Percentiles rank a stretch among this genome's conserved stretches.
Evolutionary conservation across 2,329 filamentous ascomycete species (phyloP).

Genomic region (Aspergillus persii): DNA sequence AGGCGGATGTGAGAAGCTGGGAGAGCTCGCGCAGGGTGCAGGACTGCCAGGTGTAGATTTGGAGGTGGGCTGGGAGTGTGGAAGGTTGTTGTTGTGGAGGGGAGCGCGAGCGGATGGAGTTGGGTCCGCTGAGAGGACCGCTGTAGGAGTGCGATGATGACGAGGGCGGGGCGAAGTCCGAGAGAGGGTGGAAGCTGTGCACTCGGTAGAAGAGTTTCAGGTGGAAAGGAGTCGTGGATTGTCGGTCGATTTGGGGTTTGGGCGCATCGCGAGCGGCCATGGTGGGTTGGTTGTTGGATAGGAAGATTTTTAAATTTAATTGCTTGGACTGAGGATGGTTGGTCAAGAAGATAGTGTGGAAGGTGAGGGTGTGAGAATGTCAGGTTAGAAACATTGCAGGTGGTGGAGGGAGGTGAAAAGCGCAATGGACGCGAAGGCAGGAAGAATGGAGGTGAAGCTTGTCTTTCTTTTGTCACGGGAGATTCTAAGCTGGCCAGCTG

Average conservation of each 20-base stretch:
- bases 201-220: constrained; percentile 80
- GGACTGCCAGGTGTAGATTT: constrained; percentile 82
- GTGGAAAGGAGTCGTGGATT: constrained; percentile 75
- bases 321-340: neutral
- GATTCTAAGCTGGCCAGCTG: neutral
- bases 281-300: constrained; percentile 7
- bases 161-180: constrained; percentile 38
- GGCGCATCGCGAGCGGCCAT: constrained; percentile 27
- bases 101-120: constrained; percentile 34
- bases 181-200: constrained; percentile 64
- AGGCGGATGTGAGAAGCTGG: constrained; percentile 67
- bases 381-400: neutral
- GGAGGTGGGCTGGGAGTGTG: constrained; percentile 62
- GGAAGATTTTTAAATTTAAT: too few relatives aligned
- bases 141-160: constrained; percentile 18
- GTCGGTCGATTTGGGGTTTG: constrained; percentile 58
- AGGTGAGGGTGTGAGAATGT: neutral
- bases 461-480: neutral
- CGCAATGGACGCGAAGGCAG: neutral
- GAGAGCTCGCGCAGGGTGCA: constrained; percentile 80
- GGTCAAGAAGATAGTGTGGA: neutral
- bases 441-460: neutral
- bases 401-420: neutral
- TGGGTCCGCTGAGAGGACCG: constrained; percentile 37
- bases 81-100: constrained; percentile 56